Conservation (phyloP, 208 protist species). For the Crithidia brevicula region DNA sequence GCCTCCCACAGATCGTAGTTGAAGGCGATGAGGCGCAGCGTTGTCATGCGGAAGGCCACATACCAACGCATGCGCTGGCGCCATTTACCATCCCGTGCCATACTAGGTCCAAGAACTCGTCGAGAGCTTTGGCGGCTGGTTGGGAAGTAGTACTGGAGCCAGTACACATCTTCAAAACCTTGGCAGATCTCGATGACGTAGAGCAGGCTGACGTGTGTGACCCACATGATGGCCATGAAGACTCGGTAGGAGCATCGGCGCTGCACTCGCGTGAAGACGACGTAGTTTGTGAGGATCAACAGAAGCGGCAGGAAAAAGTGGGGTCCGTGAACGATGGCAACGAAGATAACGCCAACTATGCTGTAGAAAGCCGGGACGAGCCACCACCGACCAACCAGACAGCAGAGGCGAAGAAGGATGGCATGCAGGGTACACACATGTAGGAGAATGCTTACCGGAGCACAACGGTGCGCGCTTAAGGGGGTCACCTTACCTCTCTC, state of each 20-base stretch:
- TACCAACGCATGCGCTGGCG: constrained; percentile 51
- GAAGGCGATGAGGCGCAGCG: constrained; percentile 88
- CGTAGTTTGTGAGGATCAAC: constrained; percentile 41
- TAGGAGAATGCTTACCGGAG: no score
- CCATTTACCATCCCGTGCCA: constrained; percentile 8
- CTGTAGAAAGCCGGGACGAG: not conserved
- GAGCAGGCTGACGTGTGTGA: constrained; percentile 37
- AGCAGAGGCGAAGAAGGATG: no score
- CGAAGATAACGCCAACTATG: constrained; percentile 23
- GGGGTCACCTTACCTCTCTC: no score
- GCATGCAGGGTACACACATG: no score
- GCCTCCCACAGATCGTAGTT: constrained; percentile 67
- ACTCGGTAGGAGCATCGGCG: constrained; percentile 43
- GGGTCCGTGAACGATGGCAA: constrained; percentile 36
- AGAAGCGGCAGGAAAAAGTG: constrained; percentile 38
- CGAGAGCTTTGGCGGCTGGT: not conserved
- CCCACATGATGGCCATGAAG: constrained; percentile 64
- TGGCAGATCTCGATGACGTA: constrained; percentile 34
- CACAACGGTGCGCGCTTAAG: no score
- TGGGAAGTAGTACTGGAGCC: constrained; percentile 24
- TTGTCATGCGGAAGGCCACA: constrained; percentile 70
- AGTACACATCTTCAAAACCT: constrained; percentile 33
- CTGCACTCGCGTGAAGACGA: constrained; percentile 43
- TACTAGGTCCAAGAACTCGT: not conserved
- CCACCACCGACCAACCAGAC: no score